Conservation (phyloP, 768 basidiomycete species). For the Mycena crocata region DNA sequence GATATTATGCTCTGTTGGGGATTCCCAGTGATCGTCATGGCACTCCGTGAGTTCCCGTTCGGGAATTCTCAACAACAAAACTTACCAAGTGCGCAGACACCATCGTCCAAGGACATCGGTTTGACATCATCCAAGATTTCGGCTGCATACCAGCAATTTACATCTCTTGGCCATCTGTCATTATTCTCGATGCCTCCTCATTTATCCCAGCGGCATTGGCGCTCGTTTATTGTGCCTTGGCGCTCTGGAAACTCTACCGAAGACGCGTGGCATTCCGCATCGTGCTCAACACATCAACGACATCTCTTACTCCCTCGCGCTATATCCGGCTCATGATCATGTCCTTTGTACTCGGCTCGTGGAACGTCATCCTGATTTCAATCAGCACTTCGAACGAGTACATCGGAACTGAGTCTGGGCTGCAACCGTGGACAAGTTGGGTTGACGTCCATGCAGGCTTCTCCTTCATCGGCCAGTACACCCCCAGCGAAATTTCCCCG, state of each 20-base stretch:
- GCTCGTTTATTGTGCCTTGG: slow-evolving; percentile 45
- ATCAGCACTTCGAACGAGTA: slow-evolving; percentile 33
- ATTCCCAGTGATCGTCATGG: slow-evolving; percentile 47
- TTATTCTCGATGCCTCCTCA: slow-evolving; percentile 36
- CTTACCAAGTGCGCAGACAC: no score
- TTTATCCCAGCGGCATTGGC: slow-evolving; percentile 36
- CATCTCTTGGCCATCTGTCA: slow-evolving; percentile 33
- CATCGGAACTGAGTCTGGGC: slow-evolving; percentile 26
- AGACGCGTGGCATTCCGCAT: slow-evolving; percentile 55
- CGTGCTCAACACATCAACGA: slow-evolving; percentile 40
- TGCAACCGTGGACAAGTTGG: slow-evolving; percentile 51
- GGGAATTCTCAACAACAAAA: no score
- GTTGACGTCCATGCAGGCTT: slow-evolving; percentile 51
- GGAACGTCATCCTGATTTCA: slow-evolving; percentile 36
- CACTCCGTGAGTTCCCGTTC: slow-evolving; percentile 42
- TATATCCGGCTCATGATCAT: slow-evolving; percentile 65
- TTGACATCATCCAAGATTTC: slow-evolving; percentile 46
- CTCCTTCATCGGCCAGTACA: slow-evolving; percentile 40
- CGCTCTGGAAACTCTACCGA: slow-evolving; percentile 54
- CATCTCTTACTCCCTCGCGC: slow-evolving; percentile 46
- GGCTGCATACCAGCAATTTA: slow-evolving; percentile 45
- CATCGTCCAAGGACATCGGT: no score
- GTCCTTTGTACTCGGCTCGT: slow-evolving; percentile 39
- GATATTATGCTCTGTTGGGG: slow-evolving; percentile 40
- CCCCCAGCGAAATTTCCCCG: slow-evolving; percentile 24